Base-by-base conservation (phyloP, 176 grass and related monocot genomes). In the Carex parvula region DNA sequence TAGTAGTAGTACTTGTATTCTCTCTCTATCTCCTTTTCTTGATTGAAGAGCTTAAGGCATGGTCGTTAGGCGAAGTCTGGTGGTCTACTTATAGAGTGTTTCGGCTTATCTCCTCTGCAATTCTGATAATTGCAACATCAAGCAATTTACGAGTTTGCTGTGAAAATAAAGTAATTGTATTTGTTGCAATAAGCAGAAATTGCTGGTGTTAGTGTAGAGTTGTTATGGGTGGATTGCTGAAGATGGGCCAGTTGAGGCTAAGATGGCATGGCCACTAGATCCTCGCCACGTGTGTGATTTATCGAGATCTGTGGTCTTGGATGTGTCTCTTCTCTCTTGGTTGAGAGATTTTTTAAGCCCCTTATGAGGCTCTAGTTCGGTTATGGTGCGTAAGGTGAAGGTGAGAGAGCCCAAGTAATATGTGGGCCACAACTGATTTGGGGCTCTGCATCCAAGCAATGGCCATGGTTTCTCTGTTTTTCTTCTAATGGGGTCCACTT, bases 161-260 rank as follows among this genome's bases (percentile, higher is more conserved):
- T 2, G 2, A 48, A 48, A 48, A 11, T 48, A 48, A 48, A 8
- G 46, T 29, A 74, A 53, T 74, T 53, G 70, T 53, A 77, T 33
- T 15, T 46, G 0, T 24, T 81, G 18, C 12, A 81, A 64, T 81
- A 16, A 12, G 1, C 2, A 15, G 0, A 60, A 60, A 60, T 59
- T 56, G 55, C 63, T 69, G 84, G 8, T 2, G 55, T 30, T 48
- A 7, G 6, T 17, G 8, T 22, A 1, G 7, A 35, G 21, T 24
- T 32, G 39, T 39, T 79, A 50, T 21, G 18, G 37, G 7, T 37
- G 60, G 61, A 46, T 65, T 50, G 30, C 17, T 21, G 37, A 73
- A 67, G 76, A 89, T 85, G 65, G 74, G 37, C 4, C 24, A 75
- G 67, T 73, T 75, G 87, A 72, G 87, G 87, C 64, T 72, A 61